These are phyloP conservation scores for Terana coerulea DNA, from an alignment of 768 basidiomycete species.

Conservation along the genomic window DNA sequence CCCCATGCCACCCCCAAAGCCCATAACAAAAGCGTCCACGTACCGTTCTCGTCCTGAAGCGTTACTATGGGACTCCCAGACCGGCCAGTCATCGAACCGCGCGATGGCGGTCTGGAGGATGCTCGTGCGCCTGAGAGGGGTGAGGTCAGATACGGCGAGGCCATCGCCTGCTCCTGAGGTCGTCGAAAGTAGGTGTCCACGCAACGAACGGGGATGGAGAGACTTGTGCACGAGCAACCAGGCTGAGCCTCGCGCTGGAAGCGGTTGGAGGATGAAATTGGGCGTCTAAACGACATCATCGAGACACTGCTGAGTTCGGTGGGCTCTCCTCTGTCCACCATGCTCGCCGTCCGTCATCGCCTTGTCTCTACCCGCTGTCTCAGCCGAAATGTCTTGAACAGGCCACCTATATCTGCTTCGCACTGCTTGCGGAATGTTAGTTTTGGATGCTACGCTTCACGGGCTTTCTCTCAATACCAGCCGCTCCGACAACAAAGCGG, in stretches of 20 bases:
- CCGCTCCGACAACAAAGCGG: background rate
- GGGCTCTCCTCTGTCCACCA: background rate
- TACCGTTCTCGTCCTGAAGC: conserved; percentile 62
- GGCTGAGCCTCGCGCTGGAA: background rate
- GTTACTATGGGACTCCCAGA: conserved; percentile 53
- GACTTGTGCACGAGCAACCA: background rate
- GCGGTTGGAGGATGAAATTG: background rate
- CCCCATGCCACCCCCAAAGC: no score
- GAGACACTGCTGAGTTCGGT: background rate
- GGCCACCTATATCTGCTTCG: no score
- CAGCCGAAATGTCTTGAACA: background rate
- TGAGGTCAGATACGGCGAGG: conserved; percentile 24
- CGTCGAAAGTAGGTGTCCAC: background rate
- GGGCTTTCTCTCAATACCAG: background rate
- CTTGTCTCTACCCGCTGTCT: background rate
- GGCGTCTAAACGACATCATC: background rate
- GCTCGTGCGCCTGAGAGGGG: conserved; percentile 33
- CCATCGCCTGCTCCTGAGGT: background rate
- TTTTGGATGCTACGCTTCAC: no score
- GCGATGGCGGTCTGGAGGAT: conserved; percentile 46
- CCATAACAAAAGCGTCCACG: no score
- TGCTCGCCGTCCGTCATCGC: background rate
- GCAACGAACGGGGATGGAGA: background rate
- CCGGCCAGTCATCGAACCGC: conserved; percentile 42
- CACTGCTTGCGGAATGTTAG: background rate